Base-by-base conservation (phyloP, 2,329 filamentous ascomycete genomes). In the Cordyceps cateniannulata region DNA sequence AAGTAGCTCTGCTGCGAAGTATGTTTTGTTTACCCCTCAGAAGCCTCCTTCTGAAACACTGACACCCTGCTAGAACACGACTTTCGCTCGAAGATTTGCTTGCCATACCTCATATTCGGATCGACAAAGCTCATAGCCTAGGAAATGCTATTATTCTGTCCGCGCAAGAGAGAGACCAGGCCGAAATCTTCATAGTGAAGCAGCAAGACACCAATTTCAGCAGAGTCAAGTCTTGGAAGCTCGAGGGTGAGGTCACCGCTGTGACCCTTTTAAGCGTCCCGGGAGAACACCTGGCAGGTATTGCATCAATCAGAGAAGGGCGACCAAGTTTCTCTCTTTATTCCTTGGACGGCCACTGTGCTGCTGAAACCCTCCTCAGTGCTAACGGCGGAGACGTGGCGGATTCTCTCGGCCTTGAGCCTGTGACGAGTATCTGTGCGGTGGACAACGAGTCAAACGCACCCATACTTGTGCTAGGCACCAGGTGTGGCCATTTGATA, bases 401-500 rank as follows among this genome's bases (percentile, higher is more conserved):
- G 20, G 48, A 53, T 25, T 24, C 40, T 18, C 14, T 25, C 5
- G 27, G 20, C 18, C 60, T 73, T 18, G 79, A 81, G 60, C 71
- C 79, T 1, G 69, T 82, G 22, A 82, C 77, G 9, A 82, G 78
- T 59, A 73, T 84, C 40, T 72, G 73, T 32, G 62, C 68, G 45
- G 65, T 76, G 8, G 66, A 67, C 2, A 68, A 74, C 57, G 64
- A 63, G 3, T 47, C 57, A 1, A 62, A 68, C 14, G 68, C 66
- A 7, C 65, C 70, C 0, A 67, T 73, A 16, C 55, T 84, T 2
- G 66, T 78, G 5, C 66, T 76, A 9, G 83, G 83, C 9, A 83
- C 80, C 27, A 76, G 81, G 57, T 79, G 79, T 60, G 83, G 83
- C 1, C 76, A 81, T 40, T 68, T 85, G 2, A 68, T 82, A 29